phyloP scores from a whole-genome alignment of 495 filamentous ascomycete genomes.

The Penicillium atrosanguineum region DNA sequence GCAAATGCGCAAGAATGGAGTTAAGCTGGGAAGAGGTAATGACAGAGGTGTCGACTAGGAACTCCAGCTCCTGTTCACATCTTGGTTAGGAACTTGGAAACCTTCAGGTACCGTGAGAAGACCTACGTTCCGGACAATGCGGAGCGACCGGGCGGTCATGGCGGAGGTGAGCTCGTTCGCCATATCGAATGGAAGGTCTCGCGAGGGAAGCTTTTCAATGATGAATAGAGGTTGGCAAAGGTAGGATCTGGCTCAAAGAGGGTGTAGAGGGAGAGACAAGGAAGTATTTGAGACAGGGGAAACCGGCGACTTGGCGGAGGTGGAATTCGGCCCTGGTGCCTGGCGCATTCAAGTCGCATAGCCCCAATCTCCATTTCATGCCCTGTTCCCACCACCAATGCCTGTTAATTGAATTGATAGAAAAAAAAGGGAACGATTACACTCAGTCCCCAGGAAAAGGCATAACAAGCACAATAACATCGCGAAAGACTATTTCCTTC shows the following conservation, averaged over 20 bases:
- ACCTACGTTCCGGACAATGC: constrained; percentile 78
- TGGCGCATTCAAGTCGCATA: not conserved
- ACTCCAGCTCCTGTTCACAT: constrained; percentile 76
- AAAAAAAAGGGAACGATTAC: not conserved
- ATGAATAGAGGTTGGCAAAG: not conserved
- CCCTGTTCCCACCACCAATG: not conserved
- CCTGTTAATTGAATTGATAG: not conserved
- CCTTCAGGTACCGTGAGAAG: constrained; percentile 6
- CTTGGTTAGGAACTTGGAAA: constrained; percentile 6
- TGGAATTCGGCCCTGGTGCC: not conserved
- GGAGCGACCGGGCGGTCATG: constrained; percentile 77
- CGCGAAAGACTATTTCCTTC: too few species aligned
- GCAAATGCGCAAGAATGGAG: constrained; percentile 70
- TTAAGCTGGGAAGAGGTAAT: constrained; percentile 70
- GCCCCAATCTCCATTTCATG: not conserved
- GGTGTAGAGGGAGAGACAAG: not conserved
- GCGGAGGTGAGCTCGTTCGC: constrained; percentile 42
- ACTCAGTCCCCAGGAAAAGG: not conserved
- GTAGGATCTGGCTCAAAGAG: not conserved
- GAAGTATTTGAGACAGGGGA: constrained; percentile 1
- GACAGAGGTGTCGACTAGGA: constrained; percentile 73
- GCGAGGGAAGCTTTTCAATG: not conserved
- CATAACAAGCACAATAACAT: too few species aligned
- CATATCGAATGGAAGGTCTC: constrained; percentile 25
- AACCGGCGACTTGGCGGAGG: not conserved